phyloP scores from a whole-genome alignment of 139 green algal species.

The Coelastrella sp. region DNA sequence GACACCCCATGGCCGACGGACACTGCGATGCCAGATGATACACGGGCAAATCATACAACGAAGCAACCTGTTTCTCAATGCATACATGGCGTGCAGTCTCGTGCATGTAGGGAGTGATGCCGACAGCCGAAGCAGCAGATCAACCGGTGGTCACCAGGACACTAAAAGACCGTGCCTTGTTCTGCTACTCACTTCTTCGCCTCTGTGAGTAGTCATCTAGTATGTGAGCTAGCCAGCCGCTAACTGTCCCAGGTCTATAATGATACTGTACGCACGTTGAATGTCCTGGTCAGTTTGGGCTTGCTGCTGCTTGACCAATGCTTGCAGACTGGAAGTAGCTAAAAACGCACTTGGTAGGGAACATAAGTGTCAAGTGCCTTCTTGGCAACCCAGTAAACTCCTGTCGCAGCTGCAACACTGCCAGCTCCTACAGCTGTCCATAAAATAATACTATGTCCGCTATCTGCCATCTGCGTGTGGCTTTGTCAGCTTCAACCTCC shows the following conservation, averaged over 20 bases:
- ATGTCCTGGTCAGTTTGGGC: background rate
- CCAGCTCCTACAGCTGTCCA: constrained; percentile 28
- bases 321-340: background rate
- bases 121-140: too few species aligned
- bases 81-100: too few species aligned
- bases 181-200: constrained; percentile 69
- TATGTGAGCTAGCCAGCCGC: constrained; percentile 79
- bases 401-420: background rate
- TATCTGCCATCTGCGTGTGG: constrained; percentile 15
- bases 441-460: background rate
- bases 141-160: too few species aligned
- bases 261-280: constrained; percentile 82
- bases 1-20: too few species aligned
- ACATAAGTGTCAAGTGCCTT: constrained; percentile 57
- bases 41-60: too few species aligned
- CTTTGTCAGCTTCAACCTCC: background rate
- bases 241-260: constrained; percentile 92
- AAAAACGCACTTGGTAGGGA: constrained; percentile 55
- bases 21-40: too few species aligned
- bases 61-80: too few species aligned
- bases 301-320: background rate
- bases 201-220: constrained; percentile 86
- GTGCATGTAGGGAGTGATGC: too few species aligned
- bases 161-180: background rate
- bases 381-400: constrained; percentile 44